Conservation (phyloP, 805 yeast genomes). For the Debaryomyces prosopidis region DNA sequence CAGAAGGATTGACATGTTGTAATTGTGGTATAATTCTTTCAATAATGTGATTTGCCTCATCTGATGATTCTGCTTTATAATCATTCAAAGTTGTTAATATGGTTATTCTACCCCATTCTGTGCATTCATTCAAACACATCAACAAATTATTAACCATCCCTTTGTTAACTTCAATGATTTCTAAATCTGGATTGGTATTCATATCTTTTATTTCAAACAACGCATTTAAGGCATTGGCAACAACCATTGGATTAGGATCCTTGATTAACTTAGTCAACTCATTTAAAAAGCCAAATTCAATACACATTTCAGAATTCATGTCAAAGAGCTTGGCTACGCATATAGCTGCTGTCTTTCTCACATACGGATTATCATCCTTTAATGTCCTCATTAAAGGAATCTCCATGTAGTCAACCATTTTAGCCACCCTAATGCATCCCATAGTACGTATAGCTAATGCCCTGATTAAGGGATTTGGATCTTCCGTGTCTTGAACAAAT, state of each 20-base stretch:
- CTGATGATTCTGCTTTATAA: conserved; percentile 53
- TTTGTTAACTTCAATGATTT: conserved; percentile 37
- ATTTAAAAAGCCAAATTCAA: conserved; percentile 83
- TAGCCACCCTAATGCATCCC: conserved; percentile 97
- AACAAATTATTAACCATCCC: conserved; percentile 61
- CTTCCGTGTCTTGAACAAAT: conserved; percentile 91
- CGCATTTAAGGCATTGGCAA: conserved; percentile 89
- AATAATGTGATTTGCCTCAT: conserved; percentile 80
- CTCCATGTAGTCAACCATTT: conserved; percentile 92
- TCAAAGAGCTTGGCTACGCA: conserved; percentile 96
- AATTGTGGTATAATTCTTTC: conserved; percentile 92
- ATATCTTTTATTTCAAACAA: conserved; percentile 78
- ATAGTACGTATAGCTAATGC: conserved; percentile 97
- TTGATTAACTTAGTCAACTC: conserved; percentile 65
- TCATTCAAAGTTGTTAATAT: conserved; percentile 80
- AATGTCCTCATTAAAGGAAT: conserved; percentile 84
- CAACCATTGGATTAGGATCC: conserved; percentile 95
- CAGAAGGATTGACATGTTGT: conserved; percentile 96
- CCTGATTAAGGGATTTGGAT: conserved; percentile 92
- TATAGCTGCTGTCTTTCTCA: conserved; percentile 94
- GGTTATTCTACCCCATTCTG: conserved; percentile 98
- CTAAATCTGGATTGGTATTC: conserved; percentile 49
- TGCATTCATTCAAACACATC: conserved; percentile 90
- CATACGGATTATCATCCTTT: conserved; percentile 93
- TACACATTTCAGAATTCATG: conserved; percentile 72